These are phyloP conservation scores for Stagonosporopsis vannaccii DNA, from an alignment of 2,329 filamentous ascomycete species.

Conservation along the genomic window DNA sequence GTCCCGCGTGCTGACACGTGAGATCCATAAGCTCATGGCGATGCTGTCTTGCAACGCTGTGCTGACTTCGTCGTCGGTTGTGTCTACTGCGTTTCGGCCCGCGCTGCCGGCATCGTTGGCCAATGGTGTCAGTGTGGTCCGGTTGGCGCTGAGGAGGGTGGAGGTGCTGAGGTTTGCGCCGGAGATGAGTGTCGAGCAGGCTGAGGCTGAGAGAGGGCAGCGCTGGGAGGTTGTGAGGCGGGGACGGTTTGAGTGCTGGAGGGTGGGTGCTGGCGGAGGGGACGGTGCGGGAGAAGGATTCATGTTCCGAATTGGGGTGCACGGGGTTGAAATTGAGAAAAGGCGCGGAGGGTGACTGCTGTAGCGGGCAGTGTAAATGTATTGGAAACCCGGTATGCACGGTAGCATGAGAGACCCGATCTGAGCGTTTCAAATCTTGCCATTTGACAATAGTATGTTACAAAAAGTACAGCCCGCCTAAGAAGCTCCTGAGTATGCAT, in stretches of 20 bases:
- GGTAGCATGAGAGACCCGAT: background rate
- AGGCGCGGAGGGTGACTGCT: background rate
- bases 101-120: constrained; percentile 43
- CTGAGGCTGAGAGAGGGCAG: constrained; percentile 42
- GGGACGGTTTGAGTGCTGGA: constrained; percentile 48
- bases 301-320: constrained; percentile 34
- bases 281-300: constrained; percentile 29
- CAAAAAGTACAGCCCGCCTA: constrained; percentile 11
- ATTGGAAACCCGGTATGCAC: background rate
- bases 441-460: constrained; percentile 16
- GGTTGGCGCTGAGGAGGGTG: constrained; percentile 45
- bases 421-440: background rate
- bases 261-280: constrained; percentile 22
- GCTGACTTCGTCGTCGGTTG: constrained; percentile 24
- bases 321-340: constrained; percentile 21
- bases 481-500: constrained; percentile 18
- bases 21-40: constrained; percentile 17
- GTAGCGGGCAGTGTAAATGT: background rate
- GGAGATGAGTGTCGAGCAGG: constrained; percentile 50
- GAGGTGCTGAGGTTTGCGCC: constrained; percentile 48
- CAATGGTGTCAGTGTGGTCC: constrained; percentile 29
- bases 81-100: constrained; percentile 21
- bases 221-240: constrained; percentile 48
- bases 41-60: constrained; percentile 24
- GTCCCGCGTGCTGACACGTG: constrained; percentile 24